These are phyloP conservation scores for Hondaea fermentalgiana DNA, from an alignment of 108 stramenopile genomes.

Conservation along the genomic window DNA sequence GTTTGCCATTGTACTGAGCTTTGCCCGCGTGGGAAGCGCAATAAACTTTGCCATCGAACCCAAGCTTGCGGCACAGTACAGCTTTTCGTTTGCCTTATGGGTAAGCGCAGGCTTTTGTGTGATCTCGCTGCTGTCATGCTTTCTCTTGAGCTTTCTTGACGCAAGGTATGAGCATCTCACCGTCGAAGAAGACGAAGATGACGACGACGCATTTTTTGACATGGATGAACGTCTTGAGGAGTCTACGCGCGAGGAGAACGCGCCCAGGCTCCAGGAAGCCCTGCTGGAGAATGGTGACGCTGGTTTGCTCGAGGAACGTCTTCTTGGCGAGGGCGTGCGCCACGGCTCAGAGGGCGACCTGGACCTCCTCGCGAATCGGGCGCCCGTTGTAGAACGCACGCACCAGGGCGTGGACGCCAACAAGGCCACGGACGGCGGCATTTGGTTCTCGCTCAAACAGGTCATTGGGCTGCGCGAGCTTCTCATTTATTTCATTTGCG, in stretches of 20 bases:
- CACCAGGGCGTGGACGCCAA: neutral
- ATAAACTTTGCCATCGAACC: slow-evolving; percentile 22
- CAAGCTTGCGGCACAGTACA: neutral
- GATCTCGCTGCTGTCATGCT: neutral
- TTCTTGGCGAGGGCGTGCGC: neutral
- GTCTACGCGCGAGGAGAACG: neutral
- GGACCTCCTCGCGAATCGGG: neutral
- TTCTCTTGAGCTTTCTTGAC: neutral
- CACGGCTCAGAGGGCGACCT: neutral
- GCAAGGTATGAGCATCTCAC: neutral
- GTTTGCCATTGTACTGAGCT: slow-evolving; percentile 21
- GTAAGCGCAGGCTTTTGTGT: neutral
- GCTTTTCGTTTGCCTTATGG: neutral
- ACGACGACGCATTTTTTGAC: neutral
- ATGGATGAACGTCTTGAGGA: neutral
- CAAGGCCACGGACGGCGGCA: neutral
- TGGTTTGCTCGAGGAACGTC: too few relatives aligned
- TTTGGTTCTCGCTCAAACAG: neutral
- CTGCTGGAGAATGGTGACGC: too few relatives aligned
- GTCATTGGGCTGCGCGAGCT: neutral
- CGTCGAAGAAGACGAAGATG: neutral
- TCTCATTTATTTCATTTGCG: neutral
- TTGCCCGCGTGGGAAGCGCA: slow-evolving; percentile 22
- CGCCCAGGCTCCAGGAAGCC: neutral
- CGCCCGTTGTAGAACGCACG: neutral